Evolutionary conservation across 164 flowering plant genomes (phyloP), one percentile per base, ranked within the genome.

Genomic region (Tetracentron sinense): DNA sequence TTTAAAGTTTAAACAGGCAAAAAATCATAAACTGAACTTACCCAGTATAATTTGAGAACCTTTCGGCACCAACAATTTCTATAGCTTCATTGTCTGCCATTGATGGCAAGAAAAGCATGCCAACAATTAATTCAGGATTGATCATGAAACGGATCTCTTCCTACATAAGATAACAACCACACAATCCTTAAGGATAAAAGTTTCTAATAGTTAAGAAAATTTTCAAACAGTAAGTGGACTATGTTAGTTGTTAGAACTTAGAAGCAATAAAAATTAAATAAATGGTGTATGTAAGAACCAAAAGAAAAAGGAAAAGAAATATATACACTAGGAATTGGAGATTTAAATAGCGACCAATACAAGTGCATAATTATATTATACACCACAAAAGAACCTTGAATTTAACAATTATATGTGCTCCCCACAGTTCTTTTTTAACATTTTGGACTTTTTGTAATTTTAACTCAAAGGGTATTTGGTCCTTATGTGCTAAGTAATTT

Each of bases 111-210:
- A 92, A 92, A 73, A 95, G 84, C 92, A 92, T 90, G 65, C 93
- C 85, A 35, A 72, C 82, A 74, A 92, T 87, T 64, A 92, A 73
- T 75, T 92, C 99, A 61, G 99, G 97, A 74, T 80, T 85, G 76
- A 88, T 85, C 97, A 95, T 88, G 82, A 95, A 95, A 63, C 94
- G 92, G 19, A 95, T 95, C 73, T 95, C 99, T 78, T 95, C 99
- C 96, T 89, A 63, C 72, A 77, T 50, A 14, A 58, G 33, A 55
- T 6, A 54, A 60, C 6, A 57, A 64, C 52, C 28, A 67, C 20
- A 53, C 20, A 14, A 62, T 4, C 8, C 4, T 4, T 33, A 31
- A 50, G 42, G 0, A 27, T 6, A 53, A 20, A 33, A 57, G 58
- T 20, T 25, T 63, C 29, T 10, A 19, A 51, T 19, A 28, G 15